Evolutionary conservation across 2,329 filamentous ascomycete genomes (phyloP).

Genomic region (Talaromyces sp.): DNA sequence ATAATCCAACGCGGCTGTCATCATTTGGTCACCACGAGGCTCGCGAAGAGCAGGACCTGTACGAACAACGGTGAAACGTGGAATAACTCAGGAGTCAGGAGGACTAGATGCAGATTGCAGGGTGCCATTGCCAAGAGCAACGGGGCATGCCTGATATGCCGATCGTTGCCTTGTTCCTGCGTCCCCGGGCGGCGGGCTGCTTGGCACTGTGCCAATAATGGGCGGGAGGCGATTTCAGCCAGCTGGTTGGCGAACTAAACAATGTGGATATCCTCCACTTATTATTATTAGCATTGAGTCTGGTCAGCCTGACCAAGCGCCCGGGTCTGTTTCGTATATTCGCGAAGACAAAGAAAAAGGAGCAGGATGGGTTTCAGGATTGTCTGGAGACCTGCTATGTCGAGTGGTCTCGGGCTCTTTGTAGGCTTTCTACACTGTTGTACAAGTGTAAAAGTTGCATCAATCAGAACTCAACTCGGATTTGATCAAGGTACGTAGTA

Average conservation of each 20-base stretch:
- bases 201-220: not conserved
- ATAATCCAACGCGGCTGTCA: not conserved
- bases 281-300: not conserved
- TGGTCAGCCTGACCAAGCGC: not conserved
- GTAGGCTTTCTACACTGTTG: not conserved
- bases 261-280: not conserved
- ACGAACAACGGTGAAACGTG: no score
- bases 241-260: not conserved
- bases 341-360: not conserved
- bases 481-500: not conserved
- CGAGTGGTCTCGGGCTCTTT: not conserved
- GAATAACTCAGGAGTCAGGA: not conserved
- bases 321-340: not conserved
- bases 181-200: not conserved
- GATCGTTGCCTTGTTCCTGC: not conserved
- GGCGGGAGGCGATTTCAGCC: not conserved
- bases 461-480: not conserved
- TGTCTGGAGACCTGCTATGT: not conserved
- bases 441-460: not conserved
- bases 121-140: constrained; percentile 1
- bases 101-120: not conserved
- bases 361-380: not conserved
- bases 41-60: not conserved
- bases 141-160: not conserved
- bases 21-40: not conserved